Conservation (phyloP, 2,329 filamentous ascomycete genomes). For the Karstenula rhodostoma region DNA sequence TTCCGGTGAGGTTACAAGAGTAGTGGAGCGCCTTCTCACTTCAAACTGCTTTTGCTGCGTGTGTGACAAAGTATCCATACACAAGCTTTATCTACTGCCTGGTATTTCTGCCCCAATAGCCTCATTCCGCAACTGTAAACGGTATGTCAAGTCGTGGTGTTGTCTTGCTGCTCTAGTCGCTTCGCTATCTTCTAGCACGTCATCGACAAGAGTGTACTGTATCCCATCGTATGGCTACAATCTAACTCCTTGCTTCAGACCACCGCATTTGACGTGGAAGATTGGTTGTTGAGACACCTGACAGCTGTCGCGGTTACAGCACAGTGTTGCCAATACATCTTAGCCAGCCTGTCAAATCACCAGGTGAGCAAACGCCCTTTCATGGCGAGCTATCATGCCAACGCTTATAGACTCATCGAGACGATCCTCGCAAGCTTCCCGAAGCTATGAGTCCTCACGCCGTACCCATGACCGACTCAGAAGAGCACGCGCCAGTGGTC, state of each 20-base stretch:
- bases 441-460: conserved; percentile 47
- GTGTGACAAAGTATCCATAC: background rate
- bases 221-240: conserved; percentile 11
- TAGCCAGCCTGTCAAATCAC: conserved; percentile 12
- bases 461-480: conserved; percentile 28
- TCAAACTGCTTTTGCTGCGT: background rate
- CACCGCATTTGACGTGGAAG: background rate
- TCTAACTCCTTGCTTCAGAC: conserved; percentile 21
- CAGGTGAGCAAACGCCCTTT: conserved; percentile 21
- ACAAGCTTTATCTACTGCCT: conserved; percentile 13
- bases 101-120: background rate
- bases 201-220: conserved; percentile 16
- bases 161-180: conserved; percentile 6
- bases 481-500: conserved; percentile 28
- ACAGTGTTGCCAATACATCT: conserved; percentile 10
- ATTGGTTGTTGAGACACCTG: background rate
- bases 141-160: conserved; percentile 5
- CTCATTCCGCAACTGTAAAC: background rate
- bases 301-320: conserved; percentile 15
- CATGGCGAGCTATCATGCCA: too few species aligned
- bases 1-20: conserved; percentile 10
- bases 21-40: background rate
- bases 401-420: background rate
- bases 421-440: conserved; percentile 7
- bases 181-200: conserved; percentile 16